phyloP scores from a whole-genome alignment of 1,284 basidiomycete genomes.

The Cystobasidium pallidum region DNA sequence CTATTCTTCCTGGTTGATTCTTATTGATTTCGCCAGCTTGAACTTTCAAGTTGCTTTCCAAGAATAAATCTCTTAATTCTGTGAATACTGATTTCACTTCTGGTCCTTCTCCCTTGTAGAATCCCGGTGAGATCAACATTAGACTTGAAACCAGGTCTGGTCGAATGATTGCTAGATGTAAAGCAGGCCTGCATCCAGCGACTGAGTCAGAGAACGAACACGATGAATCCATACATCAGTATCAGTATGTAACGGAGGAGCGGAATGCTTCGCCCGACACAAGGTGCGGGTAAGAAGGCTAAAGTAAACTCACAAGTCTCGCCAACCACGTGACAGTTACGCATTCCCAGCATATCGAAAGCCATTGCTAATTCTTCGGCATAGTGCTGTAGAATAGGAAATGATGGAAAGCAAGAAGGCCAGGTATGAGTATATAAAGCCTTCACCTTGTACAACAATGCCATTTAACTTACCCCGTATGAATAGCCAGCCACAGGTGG shows the following conservation, averaged over 20 bases:
- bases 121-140: constrained; percentile 40
- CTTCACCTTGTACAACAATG: neutral
- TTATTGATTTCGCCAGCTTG: constrained; percentile 6
- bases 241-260: no score
- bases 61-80: constrained; percentile 32
- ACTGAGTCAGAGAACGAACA: neutral
- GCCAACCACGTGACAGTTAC: constrained; percentile 33
- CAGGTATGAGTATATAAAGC: no score
- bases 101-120: constrained; percentile 21
- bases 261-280: no score
- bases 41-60: constrained; percentile 22
- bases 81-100: constrained; percentile 29
- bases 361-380: constrained; percentile 18
- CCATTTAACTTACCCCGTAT: neutral
- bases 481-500: constrained; percentile 17
- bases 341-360: constrained; percentile 34
- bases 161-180: constrained; percentile 31
- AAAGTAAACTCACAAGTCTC: constrained; percentile 33
- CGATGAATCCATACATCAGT: no score
- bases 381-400: constrained; percentile 12
- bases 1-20: constrained; percentile 17
- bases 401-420: neutral
- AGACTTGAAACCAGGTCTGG: constrained; percentile 24
- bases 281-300: no score
- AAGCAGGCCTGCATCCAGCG: constrained; percentile 25